Conservation (phyloP, 2,329 filamentous ascomycete genomes). For the Fusarium siculi region DNA sequence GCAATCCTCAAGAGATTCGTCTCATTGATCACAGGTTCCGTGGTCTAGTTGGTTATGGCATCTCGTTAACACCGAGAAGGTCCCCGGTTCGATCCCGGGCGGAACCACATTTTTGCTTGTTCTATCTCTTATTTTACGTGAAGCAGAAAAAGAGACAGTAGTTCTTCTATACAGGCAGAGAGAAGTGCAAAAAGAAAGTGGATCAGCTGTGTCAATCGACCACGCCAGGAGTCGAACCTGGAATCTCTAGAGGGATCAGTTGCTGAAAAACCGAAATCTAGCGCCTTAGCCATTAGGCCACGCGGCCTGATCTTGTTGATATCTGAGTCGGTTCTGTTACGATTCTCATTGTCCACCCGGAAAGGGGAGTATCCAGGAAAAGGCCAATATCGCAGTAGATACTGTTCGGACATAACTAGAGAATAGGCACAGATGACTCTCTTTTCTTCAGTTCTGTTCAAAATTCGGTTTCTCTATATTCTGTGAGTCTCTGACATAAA, state of each 20-base stretch:
- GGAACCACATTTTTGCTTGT: conserved; percentile 15
- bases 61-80: conserved; percentile 29
- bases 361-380: neutral
- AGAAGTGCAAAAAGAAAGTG: neutral
- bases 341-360: neutral
- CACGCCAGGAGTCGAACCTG: conserved; percentile 24
- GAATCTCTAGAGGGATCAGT: conserved; percentile 14
- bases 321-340: neutral
- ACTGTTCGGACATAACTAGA: neutral
- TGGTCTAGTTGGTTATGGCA: conserved; percentile 30
- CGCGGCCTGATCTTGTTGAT: neutral
- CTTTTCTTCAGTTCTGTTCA: neutral
- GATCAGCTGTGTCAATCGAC: neutral
- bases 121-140: neutral
- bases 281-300: conserved; percentile 1
- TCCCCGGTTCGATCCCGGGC: conserved; percentile 26
- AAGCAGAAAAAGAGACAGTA: neutral
- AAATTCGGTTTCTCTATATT: neutral
- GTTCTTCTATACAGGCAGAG: too few relatives aligned
- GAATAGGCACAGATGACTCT: neutral
- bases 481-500: neutral
- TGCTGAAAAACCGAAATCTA: neutral
- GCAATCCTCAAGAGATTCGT: neutral
- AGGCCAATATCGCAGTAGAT: neutral
- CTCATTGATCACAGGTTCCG: conserved; percentile 3